phyloP scores from a whole-genome alignment of 1,284 basidiomycete genomes.

The Coniferiporia sulphurascens region DNA sequence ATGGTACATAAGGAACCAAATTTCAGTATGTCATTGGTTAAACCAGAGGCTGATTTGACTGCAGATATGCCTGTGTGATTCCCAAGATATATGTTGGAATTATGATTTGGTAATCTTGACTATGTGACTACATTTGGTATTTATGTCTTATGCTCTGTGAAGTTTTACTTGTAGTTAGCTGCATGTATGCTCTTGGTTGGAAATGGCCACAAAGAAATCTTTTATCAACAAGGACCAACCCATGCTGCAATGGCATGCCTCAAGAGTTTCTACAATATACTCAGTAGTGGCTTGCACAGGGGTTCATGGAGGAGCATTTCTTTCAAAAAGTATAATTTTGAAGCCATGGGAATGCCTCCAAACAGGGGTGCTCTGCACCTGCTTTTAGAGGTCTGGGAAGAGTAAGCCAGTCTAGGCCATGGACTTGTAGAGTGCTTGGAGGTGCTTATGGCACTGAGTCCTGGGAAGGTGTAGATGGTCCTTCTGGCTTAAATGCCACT shows the following conservation, averaged over 20 bases:
- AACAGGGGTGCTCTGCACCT: conserved; percentile 93
- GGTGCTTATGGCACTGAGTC: conserved; percentile 32
- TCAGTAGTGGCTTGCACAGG: conserved; percentile 50
- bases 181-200: no score
- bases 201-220: no score
- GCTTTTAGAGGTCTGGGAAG: conserved; percentile 95
- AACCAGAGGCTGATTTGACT: conserved; percentile 97
- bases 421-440: conserved; percentile 80
- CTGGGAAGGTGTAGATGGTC: conserved; percentile 6
- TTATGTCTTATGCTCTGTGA: no score
- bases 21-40: conserved; percentile 91
- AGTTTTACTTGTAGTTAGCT: no score
- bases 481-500: no score
- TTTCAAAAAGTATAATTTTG: conserved; percentile 99
- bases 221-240: no score
- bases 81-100: no score
- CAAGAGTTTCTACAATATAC: conserved; percentile 52
- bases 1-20: conserved; percentile 79
- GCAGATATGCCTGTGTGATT: conserved; percentile 82
- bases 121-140: no score
- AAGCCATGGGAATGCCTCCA: conserved; percentile 89
- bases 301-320: conserved; percentile 87
- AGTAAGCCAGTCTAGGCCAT: conserved; percentile 78
- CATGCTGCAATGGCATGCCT: no score
- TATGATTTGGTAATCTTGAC: no score